Evolutionary conservation across 768 basidiomycete species (phyloP).

Genomic region (Symmetrospora coprosmae): DNA sequence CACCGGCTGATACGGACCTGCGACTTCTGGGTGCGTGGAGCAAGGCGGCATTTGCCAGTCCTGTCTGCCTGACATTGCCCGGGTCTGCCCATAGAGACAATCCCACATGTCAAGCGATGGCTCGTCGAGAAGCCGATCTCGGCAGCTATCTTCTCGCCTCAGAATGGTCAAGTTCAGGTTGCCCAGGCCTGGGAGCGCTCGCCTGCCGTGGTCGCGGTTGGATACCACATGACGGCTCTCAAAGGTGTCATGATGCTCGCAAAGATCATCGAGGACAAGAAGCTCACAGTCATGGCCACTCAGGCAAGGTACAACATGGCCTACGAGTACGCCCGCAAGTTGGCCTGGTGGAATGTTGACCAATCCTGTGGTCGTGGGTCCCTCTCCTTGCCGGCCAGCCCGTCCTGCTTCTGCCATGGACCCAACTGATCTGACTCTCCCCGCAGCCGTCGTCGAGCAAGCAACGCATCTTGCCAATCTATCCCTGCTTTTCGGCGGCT

Average conservation of each 20-base stretch:
- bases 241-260: conserved; percentile 94
- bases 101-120: conserved; percentile 38
- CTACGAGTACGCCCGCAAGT: conserved; percentile 47
- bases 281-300: conserved; percentile 87
- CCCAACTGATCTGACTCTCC: background rate
- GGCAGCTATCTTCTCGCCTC: conserved; percentile 47
- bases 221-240: conserved; percentile 82
- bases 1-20: conserved; percentile 7
- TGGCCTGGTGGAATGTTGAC: conserved; percentile 84
- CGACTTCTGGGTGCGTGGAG: conserved; percentile 45
- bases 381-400: background rate
- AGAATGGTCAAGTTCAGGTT: background rate
- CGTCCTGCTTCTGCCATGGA: background rate
- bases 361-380: conserved; percentile 45
- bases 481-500: conserved; percentile 92
- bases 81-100: background rate
- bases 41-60: background rate
- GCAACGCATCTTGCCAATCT: conserved; percentile 65
- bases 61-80: background rate
- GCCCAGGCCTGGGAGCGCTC: background rate
- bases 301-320: conserved; percentile 59
- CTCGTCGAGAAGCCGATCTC: conserved; percentile 89
- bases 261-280: conserved; percentile 82
- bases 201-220: conserved; percentile 7
- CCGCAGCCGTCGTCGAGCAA: conserved; percentile 57